Base-by-base conservation (phyloP, 179 eudicot species). In the Spinacia oleracea region DNA sequence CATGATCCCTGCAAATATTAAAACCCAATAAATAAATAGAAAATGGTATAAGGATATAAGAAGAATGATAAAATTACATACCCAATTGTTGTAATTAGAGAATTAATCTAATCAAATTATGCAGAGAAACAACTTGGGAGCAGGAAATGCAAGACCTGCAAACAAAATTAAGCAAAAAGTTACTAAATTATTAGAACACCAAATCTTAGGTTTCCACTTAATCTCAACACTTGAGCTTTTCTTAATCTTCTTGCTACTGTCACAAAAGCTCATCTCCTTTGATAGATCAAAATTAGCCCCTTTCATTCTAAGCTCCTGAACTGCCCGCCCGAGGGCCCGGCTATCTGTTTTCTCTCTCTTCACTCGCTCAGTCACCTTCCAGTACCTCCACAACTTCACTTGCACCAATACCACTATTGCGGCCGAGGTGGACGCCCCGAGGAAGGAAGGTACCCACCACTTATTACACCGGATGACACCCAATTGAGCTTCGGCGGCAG, bases 171-270 rank as follows among this genome's bases (percentile, higher is more conserved):
- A 81, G 72, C 86, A 86, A 23, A 91, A 46, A 20, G 96, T 89
- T 0, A 87, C 84, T 7, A 84, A 60, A 82, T 91, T 79, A 59
- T 87, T 86, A 63, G 79, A 73, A 73, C 88, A 92, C 91, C 92
- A 94, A 56, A 89, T 84, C 4, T 89, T 12, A 0, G 94, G 97
- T 81, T 84, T 90, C 97, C 96, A 94, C 20, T 88, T 94, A 74
- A 94, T 90, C 89, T 94, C 98, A 42, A 94, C 97, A 59, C 98
- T 94, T 1, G 98, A 94, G 79, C 98, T 94, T 72, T 90, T 93
- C 91, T 64, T 64, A 64, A 89, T 77, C 80, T 83, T 89, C 77
- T 86, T 91, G 74, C 76, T 84, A 70, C 76, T 84, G 3, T 70
- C 79, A 32, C n/a, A 80, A 23, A 75, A 84, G 1, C 90, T 71